Base-by-base conservation (phyloP, 768 basidiomycete genomes). In the Psilocybe tampanensis region DNA sequence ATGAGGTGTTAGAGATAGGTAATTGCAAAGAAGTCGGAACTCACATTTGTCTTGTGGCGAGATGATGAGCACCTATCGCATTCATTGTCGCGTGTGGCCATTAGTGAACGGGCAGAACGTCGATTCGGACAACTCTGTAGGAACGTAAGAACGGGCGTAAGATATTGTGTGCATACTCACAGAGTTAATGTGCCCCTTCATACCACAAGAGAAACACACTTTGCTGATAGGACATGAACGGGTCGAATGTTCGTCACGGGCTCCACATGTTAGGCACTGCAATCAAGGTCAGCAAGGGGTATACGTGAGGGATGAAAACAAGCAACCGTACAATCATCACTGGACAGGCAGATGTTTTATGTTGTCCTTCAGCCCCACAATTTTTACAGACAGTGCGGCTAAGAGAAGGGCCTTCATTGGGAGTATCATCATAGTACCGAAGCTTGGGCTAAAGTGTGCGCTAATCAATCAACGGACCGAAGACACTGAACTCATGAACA, bases 201-300 rank as follows among this genome's bases (percentile, higher is more conserved):
- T 90, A 15, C 89, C 89, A 63, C 92, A 94, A 2, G 77, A 80
- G 64, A 84, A 93, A 65, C 92, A 94, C 0, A 81, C 85, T 70
- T 92, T 92, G 71, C 84, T 86, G 58, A 91, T 88, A 2, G 91
- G 90, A 71, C 91, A 94, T 49, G 84, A 84, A 39, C 86, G 78
- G 17, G 92, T 92, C 2, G 79, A 75, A 70, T 94, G 92, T 59
- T 93, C 91, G 64, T 93, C 83, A 48, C 87, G 84, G 26, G 80
- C 89, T 55, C 92, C 92, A 66, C 92, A 94, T 22, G 88, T 92
- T 55, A 89, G 68, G 67, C 92, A 94, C 92, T 93, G 22, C 56
- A 24, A 33, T 26, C 47, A 44, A 49, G 49, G 32, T 54, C 33
- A 45, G 45, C 29, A 29, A 29, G 29, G 29, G 5, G 5, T 9